Percentiles rank a stretch among this genome's conserved stretches.
These are phyloP conservation scores for Fusarium sp. DNA, from an alignment of 2,329 filamentous ascomycete genomes.

Conservation along the genomic window DNA sequence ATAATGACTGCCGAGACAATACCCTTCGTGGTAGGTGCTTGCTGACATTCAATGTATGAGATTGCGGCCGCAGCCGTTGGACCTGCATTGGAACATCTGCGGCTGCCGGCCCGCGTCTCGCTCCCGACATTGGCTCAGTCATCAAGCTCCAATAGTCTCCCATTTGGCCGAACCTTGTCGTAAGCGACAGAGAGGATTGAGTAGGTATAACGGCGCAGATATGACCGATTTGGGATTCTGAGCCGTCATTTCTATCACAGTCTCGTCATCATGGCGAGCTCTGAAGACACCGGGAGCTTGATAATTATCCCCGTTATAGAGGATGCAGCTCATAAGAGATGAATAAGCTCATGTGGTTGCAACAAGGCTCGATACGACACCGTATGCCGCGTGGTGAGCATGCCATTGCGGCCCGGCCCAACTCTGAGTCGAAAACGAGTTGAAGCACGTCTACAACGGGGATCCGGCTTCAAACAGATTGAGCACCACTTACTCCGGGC, in stretches of 20 bases:
- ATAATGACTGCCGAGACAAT: background rate
- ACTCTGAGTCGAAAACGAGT: slow-evolving; percentile 5
- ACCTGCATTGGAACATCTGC: slow-evolving; percentile 22
- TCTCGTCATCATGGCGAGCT: slow-evolving; percentile 21
- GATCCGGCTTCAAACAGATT: background rate
- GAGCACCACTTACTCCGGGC: background rate
- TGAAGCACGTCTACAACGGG: background rate
- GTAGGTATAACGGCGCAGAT: background rate
- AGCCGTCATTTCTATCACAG: slow-evolving; percentile 11
- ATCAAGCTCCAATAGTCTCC: slow-evolving; percentile 9
- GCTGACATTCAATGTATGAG: slow-evolving; percentile 10
- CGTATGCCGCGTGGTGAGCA: background rate
- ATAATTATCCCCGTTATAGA: slow-evolving; percentile 22
- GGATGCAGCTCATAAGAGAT: slow-evolving; percentile 20
- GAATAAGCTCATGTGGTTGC: background rate
- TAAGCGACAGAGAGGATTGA: background rate
- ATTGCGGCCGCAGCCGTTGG: slow-evolving; percentile 27
- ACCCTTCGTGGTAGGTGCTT: background rate
- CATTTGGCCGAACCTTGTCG: slow-evolving; percentile 30
- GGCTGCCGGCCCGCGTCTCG: slow-evolving; percentile 23
- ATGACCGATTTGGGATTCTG: slow-evolving; percentile 1
- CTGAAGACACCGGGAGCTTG: background rate
- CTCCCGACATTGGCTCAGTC: slow-evolving; percentile 16
- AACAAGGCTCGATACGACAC: background rate
- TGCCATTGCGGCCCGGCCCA: slow-evolving; percentile 5